Evolutionary conservation across 768 basidiomycete genomes (phyloP).

Genomic region (Psilocybe tampanensis): DNA sequence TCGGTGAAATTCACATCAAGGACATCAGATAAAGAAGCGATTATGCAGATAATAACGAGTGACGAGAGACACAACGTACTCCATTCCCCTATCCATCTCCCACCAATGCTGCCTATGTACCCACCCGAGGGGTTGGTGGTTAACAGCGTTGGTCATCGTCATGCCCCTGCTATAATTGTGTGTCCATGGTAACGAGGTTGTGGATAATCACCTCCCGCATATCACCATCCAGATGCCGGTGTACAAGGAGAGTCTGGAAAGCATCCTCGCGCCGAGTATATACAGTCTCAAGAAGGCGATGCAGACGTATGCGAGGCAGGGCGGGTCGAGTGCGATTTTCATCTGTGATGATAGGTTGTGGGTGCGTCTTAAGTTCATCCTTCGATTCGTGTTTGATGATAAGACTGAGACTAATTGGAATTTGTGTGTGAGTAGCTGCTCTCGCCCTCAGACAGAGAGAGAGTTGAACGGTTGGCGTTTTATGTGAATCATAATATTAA

Average conservation of each 20-base stretch:
- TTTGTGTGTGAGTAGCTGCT: no score
- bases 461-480: constrained; percentile 64
- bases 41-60: no score
- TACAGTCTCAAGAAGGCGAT: constrained; percentile 78
- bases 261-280: constrained; percentile 72
- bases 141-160: constrained; percentile 58
- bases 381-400: no score
- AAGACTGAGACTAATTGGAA: no score
- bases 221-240: constrained; percentile 85
- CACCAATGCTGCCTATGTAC: no score
- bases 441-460: constrained; percentile 55
- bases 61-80: no score
- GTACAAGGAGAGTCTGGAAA: constrained; percentile 76
- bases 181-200: constrained; percentile 57
- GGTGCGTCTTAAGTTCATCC: constrained; percentile 33
- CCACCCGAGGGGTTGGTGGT: no score
- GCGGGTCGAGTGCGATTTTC: constrained; percentile 76
- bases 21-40: no score
- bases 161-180: constrained; percentile 72
- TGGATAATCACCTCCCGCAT: constrained; percentile 67
- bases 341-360: constrained; percentile 80
- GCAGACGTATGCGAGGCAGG: constrained; percentile 86
- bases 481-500: constrained; percentile 73
- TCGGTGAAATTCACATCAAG: no score
- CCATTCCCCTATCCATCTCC: no score